phyloP scores from a whole-genome alignment of 1,284 basidiomycete genomes.

The Ceratobasidium sp. region DNA sequence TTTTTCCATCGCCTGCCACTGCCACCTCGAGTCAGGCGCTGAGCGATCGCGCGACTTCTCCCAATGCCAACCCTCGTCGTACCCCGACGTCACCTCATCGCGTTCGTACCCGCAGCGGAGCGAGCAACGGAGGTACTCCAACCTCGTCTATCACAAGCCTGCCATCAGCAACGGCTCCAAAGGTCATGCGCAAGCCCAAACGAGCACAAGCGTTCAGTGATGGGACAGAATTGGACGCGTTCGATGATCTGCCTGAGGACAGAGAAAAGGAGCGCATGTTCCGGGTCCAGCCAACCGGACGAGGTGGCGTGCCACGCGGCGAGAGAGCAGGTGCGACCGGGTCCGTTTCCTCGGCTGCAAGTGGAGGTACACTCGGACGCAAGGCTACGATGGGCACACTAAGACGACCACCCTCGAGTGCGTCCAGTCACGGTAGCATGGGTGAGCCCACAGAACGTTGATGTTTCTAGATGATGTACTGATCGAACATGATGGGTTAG shows the following conservation, averaged over 20 bases:
- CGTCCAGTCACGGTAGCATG: conserved; percentile 47
- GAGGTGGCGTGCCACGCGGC: conserved; percentile 15
- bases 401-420: conserved; percentile 38
- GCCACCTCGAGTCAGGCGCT: conserved; percentile 43
- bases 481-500: background rate
- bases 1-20: conserved; percentile 62
- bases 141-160: conserved; percentile 47
- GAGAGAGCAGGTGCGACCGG: conserved; percentile 36
- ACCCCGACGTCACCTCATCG: conserved; percentile 56
- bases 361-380: conserved; percentile 46
- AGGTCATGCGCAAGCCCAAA: conserved; percentile 75
- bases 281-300: conserved; percentile 62
- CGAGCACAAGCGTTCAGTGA: conserved; percentile 80
- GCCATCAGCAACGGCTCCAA: conserved; percentile 58
- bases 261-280: conserved; percentile 77
- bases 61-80: conserved; percentile 54
- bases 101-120: conserved; percentile 26
- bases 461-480: background rate
- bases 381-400: conserved; percentile 48
- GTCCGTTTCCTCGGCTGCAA: conserved; percentile 32
- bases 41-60: conserved; percentile 59
- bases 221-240: conserved; percentile 88
- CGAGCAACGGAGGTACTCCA: conserved; percentile 43
- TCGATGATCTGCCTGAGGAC: conserved; percentile 90
- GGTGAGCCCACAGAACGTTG: conserved; percentile 51